Percentiles rank a stretch among this genome's conserved stretches.
These are phyloP conservation scores for Thermothielavioides terrestris DNA, from an alignment of 495 filamentous ascomycete species.

Conservation along the genomic window DNA sequence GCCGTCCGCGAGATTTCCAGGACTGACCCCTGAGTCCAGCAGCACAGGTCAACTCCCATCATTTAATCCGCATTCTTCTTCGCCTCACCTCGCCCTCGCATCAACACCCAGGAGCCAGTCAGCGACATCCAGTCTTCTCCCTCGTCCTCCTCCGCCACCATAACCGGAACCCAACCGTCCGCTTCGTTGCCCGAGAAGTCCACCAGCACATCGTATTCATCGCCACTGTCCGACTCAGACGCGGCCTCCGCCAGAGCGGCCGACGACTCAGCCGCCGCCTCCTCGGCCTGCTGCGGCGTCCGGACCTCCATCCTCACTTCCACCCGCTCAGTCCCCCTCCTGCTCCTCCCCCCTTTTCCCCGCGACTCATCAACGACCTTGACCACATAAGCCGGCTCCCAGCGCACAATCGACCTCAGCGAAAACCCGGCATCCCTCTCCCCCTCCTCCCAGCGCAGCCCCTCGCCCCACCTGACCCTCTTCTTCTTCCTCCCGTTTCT, in stretches of 20 bases:
- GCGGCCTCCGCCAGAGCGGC: not conserved
- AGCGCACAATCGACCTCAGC: not conserved
- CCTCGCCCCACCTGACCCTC: not conserved
- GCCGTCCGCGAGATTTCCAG: too few species aligned
- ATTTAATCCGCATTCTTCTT: not conserved
- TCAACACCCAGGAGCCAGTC: conserved; percentile 5
- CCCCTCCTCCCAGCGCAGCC: not conserved
- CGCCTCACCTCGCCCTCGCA: not conserved
- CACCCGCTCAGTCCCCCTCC: not conserved
- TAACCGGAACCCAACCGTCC: conserved; percentile 7
- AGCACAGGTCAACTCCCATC: too few species aligned
- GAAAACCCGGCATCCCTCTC: not conserved
- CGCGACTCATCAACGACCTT: not conserved
- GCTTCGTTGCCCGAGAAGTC: not conserved
- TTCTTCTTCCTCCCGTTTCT: not conserved
- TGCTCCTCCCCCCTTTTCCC: not conserved
- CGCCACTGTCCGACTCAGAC: not conserved
- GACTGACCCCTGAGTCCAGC: too few species aligned
- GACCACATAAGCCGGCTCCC: not conserved
- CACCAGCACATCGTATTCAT: not conserved
- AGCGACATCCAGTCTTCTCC: conserved; percentile 9
- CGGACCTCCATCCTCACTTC: too few species aligned
- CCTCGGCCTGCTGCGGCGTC: too few species aligned
- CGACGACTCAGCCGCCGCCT: not conserved
- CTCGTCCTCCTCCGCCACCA: conserved; percentile 4